These are phyloP conservation scores for Neonectria neomacrospora DNA, from an alignment of 2,329 filamentous ascomycete genomes.

Conservation along the genomic window DNA sequence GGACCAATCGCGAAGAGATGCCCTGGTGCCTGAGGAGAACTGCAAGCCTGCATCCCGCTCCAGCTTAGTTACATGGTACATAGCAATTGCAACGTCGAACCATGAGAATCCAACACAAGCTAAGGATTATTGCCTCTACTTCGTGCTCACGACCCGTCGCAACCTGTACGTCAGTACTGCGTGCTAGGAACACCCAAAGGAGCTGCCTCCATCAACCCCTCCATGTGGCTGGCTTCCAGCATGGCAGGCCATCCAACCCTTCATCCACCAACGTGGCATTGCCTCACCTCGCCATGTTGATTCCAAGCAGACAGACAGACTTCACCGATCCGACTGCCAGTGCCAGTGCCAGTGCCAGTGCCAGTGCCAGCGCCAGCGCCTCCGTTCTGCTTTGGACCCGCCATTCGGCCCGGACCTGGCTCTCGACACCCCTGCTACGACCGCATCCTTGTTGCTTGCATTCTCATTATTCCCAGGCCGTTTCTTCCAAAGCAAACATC, in stretches of 20 bases:
- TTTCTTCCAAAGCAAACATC: not conserved
- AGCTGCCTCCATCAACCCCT: not conserved
- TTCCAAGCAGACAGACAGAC: not conserved
- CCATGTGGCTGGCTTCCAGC: not conserved
- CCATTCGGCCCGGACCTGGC: conserved; percentile 23
- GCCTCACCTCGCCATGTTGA: not conserved
- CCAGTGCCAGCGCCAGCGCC: not conserved
- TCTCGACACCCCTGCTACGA: conserved; percentile 8
- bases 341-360: no score
- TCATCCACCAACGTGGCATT: not conserved
- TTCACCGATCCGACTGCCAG: no score
- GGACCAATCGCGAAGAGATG: not conserved
- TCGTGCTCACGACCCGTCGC: not conserved
- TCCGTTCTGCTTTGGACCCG: not conserved
- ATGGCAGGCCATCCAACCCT: not conserved
- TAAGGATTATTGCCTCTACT: not conserved
- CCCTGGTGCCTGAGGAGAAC: not conserved
- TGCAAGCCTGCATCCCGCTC: no score
- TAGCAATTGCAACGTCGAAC: not conserved
- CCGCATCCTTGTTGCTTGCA: conserved; percentile 1
- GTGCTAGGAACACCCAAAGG: not conserved
- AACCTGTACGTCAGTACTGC: not conserved
- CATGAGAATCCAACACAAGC: not conserved
- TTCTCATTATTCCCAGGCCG: not conserved
- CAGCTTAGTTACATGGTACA: no score